Evolutionary conservation across 345 rosid species (phyloP), one percentile per base, ranked within the genome.

Genomic region (Hirschfeldia incana): DNA sequence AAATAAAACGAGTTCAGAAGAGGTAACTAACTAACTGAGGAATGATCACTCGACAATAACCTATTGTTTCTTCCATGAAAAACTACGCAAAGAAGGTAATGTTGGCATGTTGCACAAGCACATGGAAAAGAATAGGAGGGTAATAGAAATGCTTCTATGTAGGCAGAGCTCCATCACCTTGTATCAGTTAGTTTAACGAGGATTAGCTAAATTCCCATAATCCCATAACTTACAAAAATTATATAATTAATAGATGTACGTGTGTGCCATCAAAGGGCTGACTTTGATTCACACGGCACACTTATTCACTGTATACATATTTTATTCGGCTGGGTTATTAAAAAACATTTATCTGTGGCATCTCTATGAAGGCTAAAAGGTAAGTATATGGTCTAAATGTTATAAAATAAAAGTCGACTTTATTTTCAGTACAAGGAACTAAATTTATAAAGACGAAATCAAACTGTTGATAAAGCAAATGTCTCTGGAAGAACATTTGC

Each of bases 241-340:
- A 21, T 21, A 21, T 21, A 21, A 21, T 21, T 53, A 64, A 28
- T 55, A 55, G 57, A 0, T 72, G 81, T 42, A 78, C 77, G 81
- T 72, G 73, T 46, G 76, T 33, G 44, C 67, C 75, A 42, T 66
- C 77, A 51, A 57, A 72, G 61, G 72, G 64, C 66, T 78, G 81
- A 76, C 80, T 68, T 68, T 37, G 9, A 60, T 59, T 13, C 9
- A 55, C 29, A 53, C 27, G 2, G 27, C 78, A 75, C 4, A 69
- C 29, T 76, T 33, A 46, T 49, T 60, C 27, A 34, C 30, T 30
- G 3, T 30, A 5, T 75, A 9, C 55, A 53, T 66, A 26, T 6
- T 55, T 9, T 5, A 58, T 53, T 42, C 42, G 29, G 11, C 13
- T 27, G 0, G 57, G 21, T 21, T 21, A 21, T 21, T 21, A 21